Percentiles rank a stretch among this genome's conserved stretches.
These are phyloP conservation scores for Leishmania guyanensis DNA, from an alignment of 208 protist genomes.

Conservation along the genomic window DNA sequence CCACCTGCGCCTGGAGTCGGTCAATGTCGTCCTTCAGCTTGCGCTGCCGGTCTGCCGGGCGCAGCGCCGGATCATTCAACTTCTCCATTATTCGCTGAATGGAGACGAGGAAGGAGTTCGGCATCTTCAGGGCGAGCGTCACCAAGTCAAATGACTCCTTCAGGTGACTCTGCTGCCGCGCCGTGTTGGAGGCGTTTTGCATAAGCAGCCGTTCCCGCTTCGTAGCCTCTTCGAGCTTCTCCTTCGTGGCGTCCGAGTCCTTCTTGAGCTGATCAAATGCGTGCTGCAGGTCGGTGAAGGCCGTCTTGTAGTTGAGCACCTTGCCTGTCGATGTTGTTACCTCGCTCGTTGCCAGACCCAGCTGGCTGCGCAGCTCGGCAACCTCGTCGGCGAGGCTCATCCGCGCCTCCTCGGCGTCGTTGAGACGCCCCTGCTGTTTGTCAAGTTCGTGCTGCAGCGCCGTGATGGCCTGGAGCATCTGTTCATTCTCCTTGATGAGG, in stretches of 20 bases:
- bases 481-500: slow-evolving; percentile 64
- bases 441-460: slow-evolving; percentile 42
- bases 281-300: slow-evolving; percentile 37
- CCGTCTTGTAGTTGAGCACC: slow-evolving; percentile 44
- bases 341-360: slow-evolving; percentile 39
- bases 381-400: slow-evolving; percentile 33
- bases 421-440: slow-evolving; percentile 26
- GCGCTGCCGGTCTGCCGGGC: slow-evolving; percentile 11
- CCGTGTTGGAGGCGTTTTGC: slow-evolving; percentile 4
- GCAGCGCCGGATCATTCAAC: slow-evolving; percentile 21
- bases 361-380: slow-evolving; percentile 42
- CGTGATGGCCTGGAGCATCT: slow-evolving; percentile 56
- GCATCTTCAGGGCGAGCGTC: slow-evolving; percentile 11
- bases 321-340: slow-evolving; percentile 29
- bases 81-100: slow-evolving; percentile 27
- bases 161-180: slow-evolving; percentile 14
- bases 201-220: slow-evolving; percentile 1
- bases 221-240: slow-evolving; percentile 31
- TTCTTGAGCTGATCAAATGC: slow-evolving; percentile 27
- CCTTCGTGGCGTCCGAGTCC: slow-evolving; percentile 38
- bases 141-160: slow-evolving; percentile 31
- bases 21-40: slow-evolving; percentile 26
- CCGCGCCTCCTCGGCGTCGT: slow-evolving; percentile 19
- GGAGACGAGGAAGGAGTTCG: background rate
- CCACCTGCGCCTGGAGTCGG: slow-evolving; percentile 12